Percentiles rank a stretch among this genome's conserved stretches.
Evolutionary conservation across 2,329 filamentous ascomycete genomes (phyloP).

Genomic region (Sclerotinia glacialis): DNA sequence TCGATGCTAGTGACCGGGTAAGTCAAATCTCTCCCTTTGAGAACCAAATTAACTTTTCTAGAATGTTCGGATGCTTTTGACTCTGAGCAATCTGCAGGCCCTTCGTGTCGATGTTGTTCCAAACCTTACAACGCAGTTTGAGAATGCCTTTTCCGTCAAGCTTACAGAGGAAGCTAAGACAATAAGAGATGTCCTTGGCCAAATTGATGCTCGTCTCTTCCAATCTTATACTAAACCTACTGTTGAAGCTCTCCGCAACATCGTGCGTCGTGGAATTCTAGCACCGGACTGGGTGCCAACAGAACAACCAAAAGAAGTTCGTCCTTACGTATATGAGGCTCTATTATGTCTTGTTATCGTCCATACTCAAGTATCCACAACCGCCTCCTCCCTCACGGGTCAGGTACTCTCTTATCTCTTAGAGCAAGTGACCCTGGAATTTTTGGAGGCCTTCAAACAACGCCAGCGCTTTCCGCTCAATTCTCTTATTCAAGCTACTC

Average conservation of each 20-base stretch:
- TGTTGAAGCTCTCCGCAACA: conserved; percentile 63
- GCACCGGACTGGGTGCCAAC: conserved; percentile 68
- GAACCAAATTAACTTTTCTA: conserved; percentile 43
- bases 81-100: conserved; percentile 84
- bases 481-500: conserved; percentile 91
- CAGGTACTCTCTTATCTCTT: conserved; percentile 85
- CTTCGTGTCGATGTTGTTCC: conserved; percentile 81
- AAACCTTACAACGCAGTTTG: conserved; percentile 85
- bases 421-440: conserved; percentile 72
- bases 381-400: conserved; percentile 69
- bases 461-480: conserved; percentile 69
- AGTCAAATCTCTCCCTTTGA: conserved; percentile 30
- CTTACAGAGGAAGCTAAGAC: conserved; percentile 91
- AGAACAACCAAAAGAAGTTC: conserved; percentile 67
- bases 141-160: conserved; percentile 90
- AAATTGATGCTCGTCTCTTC: conserved; percentile 91
- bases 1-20: conserved; percentile 54
- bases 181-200: conserved; percentile 82
- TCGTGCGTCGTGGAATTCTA: conserved; percentile 70
- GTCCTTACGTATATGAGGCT: conserved; percentile 84
- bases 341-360: conserved; percentile 84
- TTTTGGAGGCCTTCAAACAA: conserved; percentile 75
- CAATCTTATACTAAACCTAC: conserved; percentile 84
- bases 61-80: conserved; percentile 91
- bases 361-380: conserved; percentile 84